Conservation (phyloP, 139 green algal genomes). For the Microglena sp. region DNA sequence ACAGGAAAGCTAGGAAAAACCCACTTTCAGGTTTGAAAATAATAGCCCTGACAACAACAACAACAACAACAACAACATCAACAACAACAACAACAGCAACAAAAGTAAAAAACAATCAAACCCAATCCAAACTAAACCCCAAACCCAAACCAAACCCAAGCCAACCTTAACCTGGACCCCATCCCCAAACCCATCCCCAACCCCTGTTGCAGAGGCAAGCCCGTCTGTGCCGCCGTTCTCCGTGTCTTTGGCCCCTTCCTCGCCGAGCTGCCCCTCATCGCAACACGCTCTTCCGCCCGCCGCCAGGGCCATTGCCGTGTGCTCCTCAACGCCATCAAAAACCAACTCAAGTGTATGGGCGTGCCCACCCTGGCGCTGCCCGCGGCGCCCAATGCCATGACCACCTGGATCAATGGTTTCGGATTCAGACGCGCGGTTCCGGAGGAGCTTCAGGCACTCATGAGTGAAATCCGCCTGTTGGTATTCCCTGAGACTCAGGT, state of each 20-base stretch:
- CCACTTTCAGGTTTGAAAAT: too few species aligned
- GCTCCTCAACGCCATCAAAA: conserved; percentile 34
- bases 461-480: conserved; percentile 61
- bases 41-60: too few species aligned
- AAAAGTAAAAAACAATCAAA: too few species aligned
- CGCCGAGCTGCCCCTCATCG: conserved; percentile 85
- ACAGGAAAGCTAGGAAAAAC: too few species aligned
- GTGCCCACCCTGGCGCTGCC: conserved; percentile 40
- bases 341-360: conserved; percentile 19
- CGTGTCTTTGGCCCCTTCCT: conserved; percentile 70
- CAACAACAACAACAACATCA: too few species aligned
- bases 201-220: conserved; percentile 30
- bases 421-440: conserved; percentile 21
- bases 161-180: too few species aligned
- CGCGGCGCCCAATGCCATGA: conserved; percentile 11
- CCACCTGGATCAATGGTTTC: conserved; percentile 16
- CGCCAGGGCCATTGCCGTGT: conserved; percentile 65
- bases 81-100: too few species aligned
- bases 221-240: conserved; percentile 60
- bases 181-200: too few species aligned
- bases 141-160: too few species aligned
- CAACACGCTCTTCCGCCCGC: conserved; percentile 56
- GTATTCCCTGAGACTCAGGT: conserved; percentile 67
- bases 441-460: conserved; percentile 32
- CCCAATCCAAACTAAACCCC: too few species aligned